A percentile compares a stretch with the other conserved stretches of the same genome.
Evolutionary conservation across 1,284 basidiomycete genomes (phyloP).

Genomic region (Moesziomyces aphidis): DNA sequence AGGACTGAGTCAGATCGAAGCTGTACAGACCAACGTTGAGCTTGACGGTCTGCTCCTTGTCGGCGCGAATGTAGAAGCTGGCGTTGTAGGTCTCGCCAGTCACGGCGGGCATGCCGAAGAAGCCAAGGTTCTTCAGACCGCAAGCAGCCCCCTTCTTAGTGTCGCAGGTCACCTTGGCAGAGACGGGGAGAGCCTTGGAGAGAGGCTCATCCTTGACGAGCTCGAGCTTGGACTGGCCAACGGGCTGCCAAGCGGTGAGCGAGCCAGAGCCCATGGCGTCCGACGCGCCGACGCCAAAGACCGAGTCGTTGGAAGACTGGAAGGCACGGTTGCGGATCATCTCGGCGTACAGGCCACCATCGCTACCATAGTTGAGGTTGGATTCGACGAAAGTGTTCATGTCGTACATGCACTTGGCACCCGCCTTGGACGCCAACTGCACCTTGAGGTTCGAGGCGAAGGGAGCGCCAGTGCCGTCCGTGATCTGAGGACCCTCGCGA

Average conservation of each 20-base stretch:
- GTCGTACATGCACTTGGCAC: constrained; percentile 46
- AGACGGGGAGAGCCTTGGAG: constrained; percentile 48
- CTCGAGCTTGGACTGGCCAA: constrained; percentile 26
- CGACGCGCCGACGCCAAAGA: constrained; percentile 19
- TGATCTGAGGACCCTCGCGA: constrained; percentile 20
- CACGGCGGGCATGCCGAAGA: constrained; percentile 50
- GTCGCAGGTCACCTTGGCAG: constrained; percentile 38
- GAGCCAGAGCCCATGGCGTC: constrained; percentile 44
- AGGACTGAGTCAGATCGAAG: constrained; percentile 16
- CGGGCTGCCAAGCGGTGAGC: constrained; percentile 36
- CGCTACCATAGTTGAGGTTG: constrained; percentile 54
- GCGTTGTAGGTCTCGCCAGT: constrained; percentile 37
- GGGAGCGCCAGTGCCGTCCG: constrained; percentile 12
- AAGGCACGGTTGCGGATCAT: constrained; percentile 58
- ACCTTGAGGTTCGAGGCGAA: constrained; percentile 3
- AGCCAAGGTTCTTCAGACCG: constrained; percentile 53
- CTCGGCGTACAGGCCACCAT: constrained; percentile 57
- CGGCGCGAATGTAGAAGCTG: constrained; percentile 51
- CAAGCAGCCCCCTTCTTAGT: constrained; percentile 12
- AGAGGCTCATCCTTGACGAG: constrained; percentile 34
- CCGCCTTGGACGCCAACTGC: constrained; percentile 23
- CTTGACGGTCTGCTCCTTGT: constrained; percentile 18
- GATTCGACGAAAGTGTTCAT: constrained; percentile 52
- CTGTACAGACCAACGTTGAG: constrained; percentile 29
- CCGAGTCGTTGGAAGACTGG: constrained; percentile 31